These are phyloP conservation scores for Penicillium sp. DNA, from an alignment of 2,329 filamentous ascomycete genomes.

Conservation along the genomic window DNA sequence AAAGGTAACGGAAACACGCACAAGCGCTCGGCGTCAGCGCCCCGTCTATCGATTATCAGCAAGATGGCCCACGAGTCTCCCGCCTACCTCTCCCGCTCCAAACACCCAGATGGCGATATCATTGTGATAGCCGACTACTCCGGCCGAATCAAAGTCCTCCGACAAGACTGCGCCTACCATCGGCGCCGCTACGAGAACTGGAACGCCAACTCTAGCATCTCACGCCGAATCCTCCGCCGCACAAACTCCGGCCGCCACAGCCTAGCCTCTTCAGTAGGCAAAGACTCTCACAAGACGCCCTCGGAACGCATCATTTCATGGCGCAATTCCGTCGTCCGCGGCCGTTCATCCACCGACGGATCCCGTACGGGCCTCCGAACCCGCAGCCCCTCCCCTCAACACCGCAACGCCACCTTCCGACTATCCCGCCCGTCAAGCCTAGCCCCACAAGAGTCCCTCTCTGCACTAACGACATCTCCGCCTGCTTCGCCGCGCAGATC, in stretches of 20 bases:
- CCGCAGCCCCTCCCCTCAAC: conserved; percentile 53
- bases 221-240: conserved; percentile 61
- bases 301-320: conserved; percentile 84
- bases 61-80: conserved; percentile 67
- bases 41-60: conserved; percentile 35
- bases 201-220: conserved; percentile 77
- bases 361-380: conserved; percentile 34
- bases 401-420: conserved; percentile 24
- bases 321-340: conserved; percentile 69
- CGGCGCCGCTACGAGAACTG: conserved; percentile 77
- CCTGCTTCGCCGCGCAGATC: conserved; percentile 27
- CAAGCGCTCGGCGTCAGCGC: conserved; percentile 33
- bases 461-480: conserved; percentile 28
- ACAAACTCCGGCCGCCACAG: conserved; percentile 60
- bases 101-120: conserved; percentile 81
- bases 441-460: conserved; percentile 29
- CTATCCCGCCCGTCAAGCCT: conserved; percentile 25
- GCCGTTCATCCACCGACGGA: conserved; percentile 51
- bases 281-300: conserved; percentile 50
- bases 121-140: conserved; percentile 87
- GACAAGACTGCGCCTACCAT: conserved; percentile 84
- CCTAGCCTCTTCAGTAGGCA: conserved; percentile 48
- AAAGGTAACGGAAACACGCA: conserved; percentile 19
- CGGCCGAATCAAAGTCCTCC: conserved; percentile 89
- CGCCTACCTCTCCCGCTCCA: conserved; percentile 72